Evolutionary conservation across 2,329 filamentous ascomycete species (phyloP), one percentile per base, ranked within the genome.

Genomic region (Ramichloridium luteum): DNA sequence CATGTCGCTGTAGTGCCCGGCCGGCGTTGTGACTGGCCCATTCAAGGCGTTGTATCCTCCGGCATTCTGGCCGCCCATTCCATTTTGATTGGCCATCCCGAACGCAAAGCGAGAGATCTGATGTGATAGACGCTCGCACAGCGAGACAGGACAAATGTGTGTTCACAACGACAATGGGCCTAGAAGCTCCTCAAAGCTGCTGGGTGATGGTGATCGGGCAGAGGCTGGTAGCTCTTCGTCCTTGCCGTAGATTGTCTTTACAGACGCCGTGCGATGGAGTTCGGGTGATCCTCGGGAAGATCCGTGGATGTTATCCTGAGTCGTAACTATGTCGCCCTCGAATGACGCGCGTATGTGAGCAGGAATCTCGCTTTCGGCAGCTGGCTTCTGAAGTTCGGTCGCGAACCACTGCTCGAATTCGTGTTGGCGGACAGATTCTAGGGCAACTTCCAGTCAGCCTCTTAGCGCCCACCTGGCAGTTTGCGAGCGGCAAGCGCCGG

Each of bases 1-100:
- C 53, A 57, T 56, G 31, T 57, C 54, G 36, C 46, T 46, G 39
- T 53, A 52, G 37, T 57, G 51, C n/a, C 53, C 54, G 10, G 53
- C 53, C 11, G 51, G 45, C 3, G 53, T 52, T 46, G 55, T 50
- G 40, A 54, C 41, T 6, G 34, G 31, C 23, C 44, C 45, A 25
- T 44, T 46, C 36, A 50, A 40, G 27, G 44, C 45, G 15, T 32
- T 42, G 38, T 49, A 48, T 35, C 48, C 38, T 20, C 39, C 43
- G 5, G 41, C 41, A 25, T 47, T 49, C 22, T 41, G 43, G 20
- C 40, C 45, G 25, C 44, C 43, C 16, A 47, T 31, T 8, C 41
- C 45, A 28, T 47, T 46, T 35, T 46, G 43, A 28, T 48, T 48
- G 25, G 44, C 44, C 46, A 47, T 48, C 31, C 11, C 28, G 20